phyloP scores from a whole-genome alignment of 139 green algal species.

The Yamagishiella unicocca region DNA sequence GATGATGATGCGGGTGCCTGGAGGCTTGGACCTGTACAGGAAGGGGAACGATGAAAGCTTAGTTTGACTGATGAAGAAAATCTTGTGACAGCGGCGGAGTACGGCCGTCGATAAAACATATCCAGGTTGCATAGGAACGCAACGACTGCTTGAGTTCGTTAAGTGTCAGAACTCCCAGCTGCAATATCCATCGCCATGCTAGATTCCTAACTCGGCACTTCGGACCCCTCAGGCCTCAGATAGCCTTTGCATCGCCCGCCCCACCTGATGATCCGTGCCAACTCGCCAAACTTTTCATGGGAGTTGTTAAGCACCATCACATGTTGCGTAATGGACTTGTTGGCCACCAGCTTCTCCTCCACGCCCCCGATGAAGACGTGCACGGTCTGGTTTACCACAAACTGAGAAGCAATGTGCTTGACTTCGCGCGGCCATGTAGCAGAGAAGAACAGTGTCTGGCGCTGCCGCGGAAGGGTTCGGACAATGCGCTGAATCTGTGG shows the following conservation, averaged over 20 bases:
- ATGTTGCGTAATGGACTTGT: constrained; percentile 92
- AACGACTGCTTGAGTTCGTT: no score
- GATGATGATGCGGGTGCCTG: constrained; percentile 85
- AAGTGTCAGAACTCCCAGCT: no score
- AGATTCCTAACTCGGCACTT: no score
- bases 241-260: not conserved
- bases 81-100: no score
- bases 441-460: constrained; percentile 94
- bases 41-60: not conserved
- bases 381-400: constrained; percentile 84
- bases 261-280: constrained; percentile 77
- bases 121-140: no score
- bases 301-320: constrained; percentile 62
- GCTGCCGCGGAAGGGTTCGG: constrained; percentile 69
- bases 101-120: no score
- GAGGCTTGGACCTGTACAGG: constrained; percentile 52
- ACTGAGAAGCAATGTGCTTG: constrained; percentile 86
- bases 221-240: not conserved
- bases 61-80: no score
- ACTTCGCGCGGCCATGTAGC: constrained; percentile 95
- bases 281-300: constrained; percentile 81
- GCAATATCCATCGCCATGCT: no score
- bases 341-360: constrained; percentile 90
- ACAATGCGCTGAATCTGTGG: constrained; percentile 93
- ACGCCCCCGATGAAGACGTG: constrained; percentile 94